Percentiles rank a stretch among this genome's conserved stretches.
phyloP scores from a whole-genome alignment of 768 basidiomycete genomes.

The Gelatoporia subvermispora region DNA sequence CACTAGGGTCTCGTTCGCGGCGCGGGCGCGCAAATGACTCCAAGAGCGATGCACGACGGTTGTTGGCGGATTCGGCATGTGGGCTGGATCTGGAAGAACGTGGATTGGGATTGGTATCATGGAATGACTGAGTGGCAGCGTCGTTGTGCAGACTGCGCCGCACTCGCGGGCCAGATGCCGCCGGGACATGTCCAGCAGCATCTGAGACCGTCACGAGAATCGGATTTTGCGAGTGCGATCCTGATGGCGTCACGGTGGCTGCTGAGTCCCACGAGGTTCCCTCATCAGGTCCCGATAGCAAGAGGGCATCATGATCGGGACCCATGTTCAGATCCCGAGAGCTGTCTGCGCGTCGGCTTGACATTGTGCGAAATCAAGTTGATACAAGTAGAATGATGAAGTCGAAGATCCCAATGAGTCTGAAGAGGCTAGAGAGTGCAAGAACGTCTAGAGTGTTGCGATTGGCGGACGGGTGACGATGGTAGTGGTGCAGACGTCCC shows the following conservation, averaged over 20 bases:
- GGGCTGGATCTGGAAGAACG: not conserved
- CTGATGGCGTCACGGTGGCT: not conserved
- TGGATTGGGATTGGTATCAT: not conserved
- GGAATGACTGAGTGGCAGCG: not conserved
- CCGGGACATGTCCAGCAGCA: slow-evolving; percentile 3
- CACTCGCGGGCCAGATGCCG: slow-evolving; percentile 4
- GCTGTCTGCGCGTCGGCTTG: no score
- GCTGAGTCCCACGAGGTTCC: not conserved
- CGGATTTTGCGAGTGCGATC: not conserved
- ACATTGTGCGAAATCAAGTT: no score
- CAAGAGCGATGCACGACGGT: not conserved
- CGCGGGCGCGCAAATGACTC: not conserved
- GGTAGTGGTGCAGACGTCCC: no score
- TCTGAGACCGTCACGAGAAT: slow-evolving; percentile 3
- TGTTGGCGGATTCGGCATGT: not conserved
- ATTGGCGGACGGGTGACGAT: no score
- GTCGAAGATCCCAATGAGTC: no score
- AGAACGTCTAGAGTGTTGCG: no score
- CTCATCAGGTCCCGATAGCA: slow-evolving; percentile 11
- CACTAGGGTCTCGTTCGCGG: slow-evolving; percentile 1
- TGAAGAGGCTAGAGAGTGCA: no score
- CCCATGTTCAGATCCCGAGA: slow-evolving; percentile 12
- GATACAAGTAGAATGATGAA: no score
- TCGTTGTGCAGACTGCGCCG: not conserved
- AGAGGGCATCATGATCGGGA: slow-evolving; percentile 20